Evolutionary conservation across 2,329 filamentous ascomycete species (phyloP), one percentile per base, ranked within the genome.

Genomic region (Graphilbum fragrans): DNA sequence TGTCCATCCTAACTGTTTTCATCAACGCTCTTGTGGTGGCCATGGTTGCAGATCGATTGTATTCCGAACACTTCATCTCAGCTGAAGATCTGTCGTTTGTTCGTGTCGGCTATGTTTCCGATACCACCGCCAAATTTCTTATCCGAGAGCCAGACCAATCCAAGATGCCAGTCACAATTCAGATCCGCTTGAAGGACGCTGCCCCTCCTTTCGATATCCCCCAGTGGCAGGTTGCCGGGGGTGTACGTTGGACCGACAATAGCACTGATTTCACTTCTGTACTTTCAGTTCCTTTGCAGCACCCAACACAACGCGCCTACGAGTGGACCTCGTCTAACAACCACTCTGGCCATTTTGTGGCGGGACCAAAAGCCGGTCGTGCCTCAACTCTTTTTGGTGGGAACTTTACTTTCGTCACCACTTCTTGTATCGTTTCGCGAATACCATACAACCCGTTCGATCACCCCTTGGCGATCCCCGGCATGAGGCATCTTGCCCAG

Each of bases 381-480:
- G 69, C 74, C 47, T 72, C 77, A 0, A 63, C 69, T 16, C 67
- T 71, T 5, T 70, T 71, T 35, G 70, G 78, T 38, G 80, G 80
- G 33, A 80, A 77, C 43, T 90, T 94, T 52, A 94, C 86, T 0
- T 98, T 98, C 57, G 63, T 96, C 8, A 86, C 88, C 4, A 92
- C 86, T 0, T 94, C 86, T 34, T 98, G 92, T 60, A 86, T 96
- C 53, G 85, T 95, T 52, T 82, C 83, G 11, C 82, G 86, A 17
- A 86, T 96, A 42, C 92, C 92, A 0, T 98, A 98, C 60, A 84
- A 74, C 35, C 83, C 86, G 0, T 60, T 87, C n/a, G 75, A 86
- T 32, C 86, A 95, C 55, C 77, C 90, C 0, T 69, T 96, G 3
- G 72, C 82, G 11, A 83, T 95, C 36, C 82, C 82, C 0, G 92